Evolutionary conservation across 2,329 filamentous ascomycete genomes (phyloP), one percentile per base, ranked within the genome.

Genomic region (Balansia obtecta): DNA sequence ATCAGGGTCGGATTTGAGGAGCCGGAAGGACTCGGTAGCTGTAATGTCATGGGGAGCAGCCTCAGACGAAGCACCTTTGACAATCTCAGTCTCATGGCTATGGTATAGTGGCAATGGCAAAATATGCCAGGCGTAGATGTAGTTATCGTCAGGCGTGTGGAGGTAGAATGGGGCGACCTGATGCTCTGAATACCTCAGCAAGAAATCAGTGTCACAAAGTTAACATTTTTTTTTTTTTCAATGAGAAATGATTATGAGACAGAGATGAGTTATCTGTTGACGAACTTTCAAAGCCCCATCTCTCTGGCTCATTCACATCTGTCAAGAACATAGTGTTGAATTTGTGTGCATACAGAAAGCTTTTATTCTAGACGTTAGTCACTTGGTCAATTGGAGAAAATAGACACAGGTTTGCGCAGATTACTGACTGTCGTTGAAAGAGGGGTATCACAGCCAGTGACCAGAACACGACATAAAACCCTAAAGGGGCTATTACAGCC

Each of bases 131-230:
- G 86, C 86, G 62, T 93, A 94, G 16, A 97, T 70, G 2, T 72
- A 80, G 65, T 90, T 83, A 39, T 82, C 80, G 63, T 96, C 90
- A 1, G 80, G 71, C 0, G 88, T 93, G 4, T 68, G 70, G 38
- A 97, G 68, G 45, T 79, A 81, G 64, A 97, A 96, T 0, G 91
- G 86, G 6, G 88, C 89, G 2, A 95, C 85, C 68, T 97, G 91
- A 58, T 89, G 88, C 62, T 81, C 86, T 91, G 57, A 38, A 37
- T 42, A 40, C 7, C 12, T 13, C 37, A 16, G 2, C 4, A 4
- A 7, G 16, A 33, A 7, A n/a, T n/a, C 34, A 49, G 13, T 22
- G 11, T 20, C 27, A 27, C 7, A 27, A 18, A 39, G 40, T 10
- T 30, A 5, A 49, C 10, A 40, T 13, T 39, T 9, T 33, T 42